Percentiles rank a stretch among this genome's conserved stretches.
phyloP scores from a whole-genome alignment of 176 grass and related monocot species.

The Hsuehochloa calcarea region DNA sequence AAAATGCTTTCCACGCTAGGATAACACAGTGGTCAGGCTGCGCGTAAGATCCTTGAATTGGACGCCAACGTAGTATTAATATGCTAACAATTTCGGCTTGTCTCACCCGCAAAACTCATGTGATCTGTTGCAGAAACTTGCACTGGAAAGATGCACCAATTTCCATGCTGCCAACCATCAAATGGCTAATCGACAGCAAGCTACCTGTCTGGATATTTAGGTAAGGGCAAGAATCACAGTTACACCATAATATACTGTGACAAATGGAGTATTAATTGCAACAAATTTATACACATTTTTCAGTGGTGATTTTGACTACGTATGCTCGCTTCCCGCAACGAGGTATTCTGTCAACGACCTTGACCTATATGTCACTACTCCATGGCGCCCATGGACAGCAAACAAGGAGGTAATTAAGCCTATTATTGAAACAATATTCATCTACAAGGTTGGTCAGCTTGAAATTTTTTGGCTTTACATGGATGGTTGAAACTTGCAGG shows the following conservation, averaged over 20 bases:
- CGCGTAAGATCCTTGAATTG: constrained; percentile 16
- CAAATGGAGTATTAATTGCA: neutral
- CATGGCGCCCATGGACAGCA: constrained; percentile 57
- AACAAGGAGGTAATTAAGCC: constrained; percentile 35
- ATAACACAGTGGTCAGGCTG: constrained; percentile 35
- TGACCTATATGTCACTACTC: constrained; percentile 27
- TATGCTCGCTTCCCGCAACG: constrained; percentile 44
- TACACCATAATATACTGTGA: neutral
- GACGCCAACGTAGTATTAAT: neutral
- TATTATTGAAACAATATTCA: neutral
- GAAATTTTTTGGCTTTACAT: neutral
- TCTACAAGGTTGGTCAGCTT: neutral
- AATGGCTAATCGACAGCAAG: constrained; percentile 27
- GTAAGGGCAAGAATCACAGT: neutral
- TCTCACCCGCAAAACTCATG: neutral
- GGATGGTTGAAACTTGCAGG: neutral
- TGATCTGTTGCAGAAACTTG: neutral
- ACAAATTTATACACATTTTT: neutral
- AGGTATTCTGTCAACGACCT: constrained; percentile 38
- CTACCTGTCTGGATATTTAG: constrained; percentile 52
- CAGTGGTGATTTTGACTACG: constrained; percentile 47
- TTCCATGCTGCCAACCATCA: constrained; percentile 33
- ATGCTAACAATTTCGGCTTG: neutral
- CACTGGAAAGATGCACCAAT: constrained; percentile 14
- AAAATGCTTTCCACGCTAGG: constrained; percentile 47